These are phyloP conservation scores for Phascolomyces articulosus DNA, from an alignment of 371 early-diverging fungal species.

Conservation along the genomic window DNA sequence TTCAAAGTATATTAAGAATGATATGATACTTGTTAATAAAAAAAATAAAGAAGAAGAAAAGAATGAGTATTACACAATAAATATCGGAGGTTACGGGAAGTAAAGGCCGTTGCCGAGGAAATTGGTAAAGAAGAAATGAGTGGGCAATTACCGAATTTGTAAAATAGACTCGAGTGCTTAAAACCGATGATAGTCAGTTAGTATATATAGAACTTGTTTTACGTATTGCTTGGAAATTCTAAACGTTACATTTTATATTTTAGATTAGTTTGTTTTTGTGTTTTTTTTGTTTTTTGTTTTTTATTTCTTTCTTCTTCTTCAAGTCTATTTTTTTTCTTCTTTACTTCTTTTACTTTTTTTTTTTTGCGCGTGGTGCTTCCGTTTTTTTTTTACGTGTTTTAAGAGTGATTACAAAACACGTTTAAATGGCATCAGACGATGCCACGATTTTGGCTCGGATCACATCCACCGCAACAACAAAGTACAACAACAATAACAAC, in stretches of 20 bases:
- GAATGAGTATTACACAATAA: not conserved
- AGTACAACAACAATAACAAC: not conserved
- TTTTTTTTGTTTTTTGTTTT: conserved; percentile 1
- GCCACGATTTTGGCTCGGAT: conserved; percentile 13
- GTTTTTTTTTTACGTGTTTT: not conserved
- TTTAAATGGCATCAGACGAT: conserved; percentile 9
- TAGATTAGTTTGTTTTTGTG: conserved; percentile 9
- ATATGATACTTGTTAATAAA: too few relatives aligned
- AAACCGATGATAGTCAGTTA: not conserved
- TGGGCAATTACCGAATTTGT: conserved; percentile 15
- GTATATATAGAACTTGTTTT: too few relatives aligned
- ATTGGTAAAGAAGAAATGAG: not conserved
- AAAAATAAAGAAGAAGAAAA: not conserved
- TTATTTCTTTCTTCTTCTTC: not conserved
- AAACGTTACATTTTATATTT: not conserved
- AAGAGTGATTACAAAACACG: not conserved
- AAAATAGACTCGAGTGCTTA: conserved; percentile 7
- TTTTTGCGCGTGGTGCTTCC: conserved; percentile 3
- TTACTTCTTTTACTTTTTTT: conserved; percentile 2
- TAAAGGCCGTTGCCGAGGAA: not conserved
- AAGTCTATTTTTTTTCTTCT: not conserved
- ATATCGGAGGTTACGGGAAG: not conserved
- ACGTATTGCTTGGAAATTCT: too few relatives aligned
- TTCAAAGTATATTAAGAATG: too few relatives aligned
- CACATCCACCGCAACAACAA: conserved; percentile 11